Conservation (phyloP, 768 basidiomycete genomes). For the Sporobolomyces roseus region DNA sequence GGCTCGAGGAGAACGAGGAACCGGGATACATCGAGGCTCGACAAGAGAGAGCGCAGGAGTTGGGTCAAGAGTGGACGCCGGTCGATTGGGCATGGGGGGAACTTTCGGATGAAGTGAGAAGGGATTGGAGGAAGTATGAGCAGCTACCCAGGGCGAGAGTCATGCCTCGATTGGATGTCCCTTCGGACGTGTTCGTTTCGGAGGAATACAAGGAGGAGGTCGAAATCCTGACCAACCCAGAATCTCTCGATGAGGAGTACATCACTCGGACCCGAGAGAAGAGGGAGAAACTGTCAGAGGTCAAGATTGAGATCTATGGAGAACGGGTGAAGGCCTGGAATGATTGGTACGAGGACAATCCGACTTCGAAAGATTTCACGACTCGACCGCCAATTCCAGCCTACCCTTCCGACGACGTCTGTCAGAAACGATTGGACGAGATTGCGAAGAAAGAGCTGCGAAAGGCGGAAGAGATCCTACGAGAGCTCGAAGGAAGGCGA, state of each 20-base stretch:
- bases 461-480: too few species aligned
- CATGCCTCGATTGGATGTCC: background rate
- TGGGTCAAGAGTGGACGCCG: background rate
- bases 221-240: background rate
- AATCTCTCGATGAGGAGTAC: background rate
- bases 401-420: too few species aligned
- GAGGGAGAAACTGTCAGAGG: background rate
- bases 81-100: background rate
- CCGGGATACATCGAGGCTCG: too few species aligned
- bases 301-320: background rate
- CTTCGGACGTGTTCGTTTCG: background rate
- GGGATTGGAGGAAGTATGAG: background rate
- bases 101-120: background rate
- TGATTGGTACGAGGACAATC: too few species aligned
- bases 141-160: background rate
- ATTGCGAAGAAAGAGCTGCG: too few species aligned
- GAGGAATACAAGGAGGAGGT: background rate
- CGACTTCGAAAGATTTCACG: too few species aligned
- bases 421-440: too few species aligned
- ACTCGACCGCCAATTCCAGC: too few species aligned
- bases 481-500: too few species aligned
- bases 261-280: background rate
- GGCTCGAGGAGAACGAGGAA: too few species aligned
- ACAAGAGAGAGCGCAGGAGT: too few species aligned
- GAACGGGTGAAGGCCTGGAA: too few species aligned